Evolutionary conservation across 768 basidiomycete genomes (phyloP), one percentile per base, ranked within the genome.

Genomic region (Heimioporus sp.): DNA sequence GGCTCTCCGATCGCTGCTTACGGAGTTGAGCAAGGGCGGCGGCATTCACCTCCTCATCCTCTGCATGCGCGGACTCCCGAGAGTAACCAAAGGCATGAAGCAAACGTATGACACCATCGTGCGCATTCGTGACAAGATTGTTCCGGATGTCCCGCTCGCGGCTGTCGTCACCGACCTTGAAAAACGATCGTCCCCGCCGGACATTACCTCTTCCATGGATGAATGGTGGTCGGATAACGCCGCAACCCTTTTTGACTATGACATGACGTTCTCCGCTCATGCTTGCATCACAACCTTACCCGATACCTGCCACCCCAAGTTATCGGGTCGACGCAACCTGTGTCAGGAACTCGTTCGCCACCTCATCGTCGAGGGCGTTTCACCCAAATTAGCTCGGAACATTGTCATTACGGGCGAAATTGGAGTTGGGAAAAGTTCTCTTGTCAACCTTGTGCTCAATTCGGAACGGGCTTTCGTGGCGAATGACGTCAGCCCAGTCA

Each of bases 191-290:
- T 24, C 50, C 24, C 12, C 16, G 2, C 40, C 58, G 10, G 52
- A 60, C 19, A 52, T 63, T 46, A 45, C 60, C 9, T 30, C 50
- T 2, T 66, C 67, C 19, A 72, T 72, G 65, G 67, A 69, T 0
- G 58, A 64, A 28, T 77, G 76, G 76, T 76, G 74, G 75, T 48
- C n/a, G n/a, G n/a, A n/a, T 50, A 76, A 76, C 43, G 41, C 61
- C 21, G 13, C 24, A 9, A 17, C 32, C 0, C 72, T 76, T 49
- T 49, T 47, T 21, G 41, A 52, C 5, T 58, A 63, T 47, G 55
- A 53, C n/a, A 77, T 77, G 61, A 4, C 31, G 10, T 74, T 73
- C 24, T 54, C 61, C 7, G 70, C 43, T 10, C 61, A 62, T 21
- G 61, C 61, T 34, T 62, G 61, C 54, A 30, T 62, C 50, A 62